A percentile compares a stretch with the other conserved stretches of the same genome.
Evolutionary conservation across 2,329 filamentous ascomycete species (phyloP).

Genomic region (Aspergillus carbonarius): DNA sequence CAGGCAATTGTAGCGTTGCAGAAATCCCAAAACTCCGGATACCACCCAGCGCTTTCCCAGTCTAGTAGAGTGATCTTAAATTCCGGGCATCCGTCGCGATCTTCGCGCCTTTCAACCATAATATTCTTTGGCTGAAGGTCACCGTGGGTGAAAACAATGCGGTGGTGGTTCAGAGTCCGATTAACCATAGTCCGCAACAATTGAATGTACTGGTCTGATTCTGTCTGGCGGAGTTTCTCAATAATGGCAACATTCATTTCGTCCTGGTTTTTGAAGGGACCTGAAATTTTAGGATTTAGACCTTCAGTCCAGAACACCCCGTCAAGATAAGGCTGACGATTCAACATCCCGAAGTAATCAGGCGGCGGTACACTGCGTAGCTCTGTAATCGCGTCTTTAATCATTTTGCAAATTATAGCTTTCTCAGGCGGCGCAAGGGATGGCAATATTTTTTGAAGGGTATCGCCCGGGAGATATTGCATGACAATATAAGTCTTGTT

Average conservation of each 20-base stretch:
- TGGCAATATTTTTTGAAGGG: neutral
- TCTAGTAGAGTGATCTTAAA: slow-evolving; percentile 11
- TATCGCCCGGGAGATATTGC: slow-evolving; percentile 13
- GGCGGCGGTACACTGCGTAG: slow-evolving; percentile 15
- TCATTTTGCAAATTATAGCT: slow-evolving; percentile 1
- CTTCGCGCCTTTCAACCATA: slow-evolving; percentile 12
- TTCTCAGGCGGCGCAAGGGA: slow-evolving; percentile 9
- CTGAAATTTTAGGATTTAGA: slow-evolving; percentile 13
- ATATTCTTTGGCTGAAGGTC: slow-evolving; percentile 20
- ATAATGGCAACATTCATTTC: slow-evolving; percentile 12
- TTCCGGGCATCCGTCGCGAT: neutral
- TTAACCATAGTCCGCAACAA: slow-evolving; percentile 19
- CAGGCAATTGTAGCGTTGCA: slow-evolving; percentile 18
- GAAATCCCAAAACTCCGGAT: slow-evolving; percentile 20
- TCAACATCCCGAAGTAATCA: slow-evolving; percentile 17
- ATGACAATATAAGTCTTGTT: slow-evolving; percentile 21
- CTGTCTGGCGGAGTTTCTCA: slow-evolving; percentile 7
- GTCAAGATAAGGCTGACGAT: slow-evolving; percentile 15
- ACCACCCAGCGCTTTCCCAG: slow-evolving; percentile 19
- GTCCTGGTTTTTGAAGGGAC: slow-evolving; percentile 10
- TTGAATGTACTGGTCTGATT: slow-evolving; percentile 13
- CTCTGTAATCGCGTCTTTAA: slow-evolving; percentile 10
- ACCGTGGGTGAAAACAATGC: slow-evolving; percentile 18
- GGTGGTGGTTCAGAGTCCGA: slow-evolving; percentile 16
- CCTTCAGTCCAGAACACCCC: slow-evolving; percentile 17